Evolutionary conservation across 331 rosid species (phyloP).

Genomic region (Acacia concinna): DNA sequence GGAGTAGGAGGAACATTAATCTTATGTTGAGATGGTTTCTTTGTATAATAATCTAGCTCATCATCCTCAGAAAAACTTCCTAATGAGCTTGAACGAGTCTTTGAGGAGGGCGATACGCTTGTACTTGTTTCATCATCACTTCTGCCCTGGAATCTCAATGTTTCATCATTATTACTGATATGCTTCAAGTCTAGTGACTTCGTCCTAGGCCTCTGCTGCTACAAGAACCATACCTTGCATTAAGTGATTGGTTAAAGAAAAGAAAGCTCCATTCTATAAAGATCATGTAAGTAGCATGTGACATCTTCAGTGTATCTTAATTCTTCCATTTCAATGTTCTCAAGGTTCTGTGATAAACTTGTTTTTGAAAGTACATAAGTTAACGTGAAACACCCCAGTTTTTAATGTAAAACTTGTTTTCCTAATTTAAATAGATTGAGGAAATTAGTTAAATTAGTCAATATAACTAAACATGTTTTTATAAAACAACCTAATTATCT

Average conservation of each 20-base stretch:
- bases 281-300: background rate
- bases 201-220: conserved; percentile 36
- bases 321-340: background rate
- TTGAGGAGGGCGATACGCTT: conserved; percentile 38
- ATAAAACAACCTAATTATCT: too few species aligned
- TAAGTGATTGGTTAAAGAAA: background rate
- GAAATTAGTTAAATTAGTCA: too few species aligned
- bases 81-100: conserved; percentile 47
- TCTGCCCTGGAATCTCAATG: conserved; percentile 43
- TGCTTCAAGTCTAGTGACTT: conserved; percentile 24
- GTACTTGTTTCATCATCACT: conserved; percentile 53
- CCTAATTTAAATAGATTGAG: too few species aligned
- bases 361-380: background rate
- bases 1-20: conserved; percentile 49
- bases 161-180: conserved; percentile 2
- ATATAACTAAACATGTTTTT: too few species aligned
- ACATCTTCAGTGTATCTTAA: background rate
- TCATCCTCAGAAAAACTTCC: conserved; percentile 54
- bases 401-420: too few species aligned
- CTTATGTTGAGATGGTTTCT: conserved; percentile 34
- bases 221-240: conserved; percentile 19
- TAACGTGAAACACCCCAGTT: too few species aligned
- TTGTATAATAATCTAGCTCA: conserved; percentile 46
- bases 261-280: background rate
- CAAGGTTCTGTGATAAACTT: background rate